Percentiles rank a stretch among this genome's conserved stretches.
phyloP scores from a whole-genome alignment of 108 stramenopile genomes.

The Fistulifera solaris region DNA sequence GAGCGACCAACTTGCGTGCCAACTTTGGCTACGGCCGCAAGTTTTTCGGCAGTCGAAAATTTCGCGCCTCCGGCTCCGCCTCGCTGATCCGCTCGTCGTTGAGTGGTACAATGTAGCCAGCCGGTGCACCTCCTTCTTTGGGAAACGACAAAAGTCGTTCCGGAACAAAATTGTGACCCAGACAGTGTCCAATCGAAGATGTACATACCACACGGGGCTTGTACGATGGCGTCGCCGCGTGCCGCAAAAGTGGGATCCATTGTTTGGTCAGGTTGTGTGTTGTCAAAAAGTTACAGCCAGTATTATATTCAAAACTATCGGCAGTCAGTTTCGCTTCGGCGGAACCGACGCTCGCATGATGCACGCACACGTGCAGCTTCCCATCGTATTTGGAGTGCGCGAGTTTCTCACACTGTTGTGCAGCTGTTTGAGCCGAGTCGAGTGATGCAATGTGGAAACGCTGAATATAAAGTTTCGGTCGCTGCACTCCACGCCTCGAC shows the following conservation, averaged over 20 bases:
- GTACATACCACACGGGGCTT: neutral
- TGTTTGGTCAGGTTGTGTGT: neutral
- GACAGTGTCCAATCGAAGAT: neutral
- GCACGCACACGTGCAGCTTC: neutral
- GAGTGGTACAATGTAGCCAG: neutral
- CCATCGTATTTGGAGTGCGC: constrained; percentile 1
- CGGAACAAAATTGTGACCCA: neutral
- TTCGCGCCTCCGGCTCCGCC: too few species aligned
- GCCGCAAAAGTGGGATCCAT: neutral
- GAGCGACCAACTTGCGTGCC: neutral
- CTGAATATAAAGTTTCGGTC: neutral
- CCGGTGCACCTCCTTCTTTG: constrained; percentile 2
- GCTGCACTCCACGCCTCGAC: neutral
- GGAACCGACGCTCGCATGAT: neutral
- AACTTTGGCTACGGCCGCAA: too few species aligned
- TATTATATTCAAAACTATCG: neutral
- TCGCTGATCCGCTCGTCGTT: neutral
- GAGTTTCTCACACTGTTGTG: neutral
- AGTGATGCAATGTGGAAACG: neutral
- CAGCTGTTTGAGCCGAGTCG: neutral
- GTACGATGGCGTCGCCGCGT: neutral
- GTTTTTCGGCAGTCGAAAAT: too few species aligned
- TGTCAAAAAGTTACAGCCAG: neutral
- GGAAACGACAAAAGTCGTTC: neutral
- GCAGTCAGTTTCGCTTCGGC: too few species aligned